These are phyloP conservation scores for Pleurotus tuoliensis DNA, from an alignment of 768 basidiomycete genomes.

Conservation along the genomic window DNA sequence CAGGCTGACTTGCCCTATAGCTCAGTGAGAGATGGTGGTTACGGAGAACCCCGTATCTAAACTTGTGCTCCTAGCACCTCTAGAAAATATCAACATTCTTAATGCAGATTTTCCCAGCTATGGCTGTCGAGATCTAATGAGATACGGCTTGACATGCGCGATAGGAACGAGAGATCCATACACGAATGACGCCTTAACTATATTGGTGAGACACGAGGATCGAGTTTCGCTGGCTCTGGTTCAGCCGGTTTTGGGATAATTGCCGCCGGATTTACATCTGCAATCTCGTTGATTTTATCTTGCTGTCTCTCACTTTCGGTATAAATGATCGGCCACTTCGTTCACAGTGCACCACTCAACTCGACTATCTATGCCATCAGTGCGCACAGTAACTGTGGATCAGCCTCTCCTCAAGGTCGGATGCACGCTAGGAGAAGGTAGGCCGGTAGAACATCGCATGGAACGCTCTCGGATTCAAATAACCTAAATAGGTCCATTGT, in stretches of 20 bases:
- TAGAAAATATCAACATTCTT: slow-evolving; percentile 3
- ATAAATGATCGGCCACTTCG: slow-evolving; percentile 16
- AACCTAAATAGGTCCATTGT: slow-evolving; percentile 49
- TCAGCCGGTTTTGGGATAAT: slow-evolving; percentile 24
- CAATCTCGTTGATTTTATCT: slow-evolving; percentile 14
- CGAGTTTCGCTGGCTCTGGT: slow-evolving; percentile 9
- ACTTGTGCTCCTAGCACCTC: slow-evolving; percentile 25
- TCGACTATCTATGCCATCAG: slow-evolving; percentile 2
- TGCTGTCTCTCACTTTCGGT: slow-evolving; percentile 15
- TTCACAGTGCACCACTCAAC: neutral
- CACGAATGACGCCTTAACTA: slow-evolving; percentile 11
- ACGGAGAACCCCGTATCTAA: slow-evolving; percentile 33
- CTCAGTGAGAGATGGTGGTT: slow-evolving; percentile 38
- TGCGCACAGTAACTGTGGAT: slow-evolving; percentile 31
- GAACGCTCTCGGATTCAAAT: slow-evolving; percentile 17
- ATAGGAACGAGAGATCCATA: slow-evolving; percentile 6
- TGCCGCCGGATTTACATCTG: slow-evolving; percentile 16
- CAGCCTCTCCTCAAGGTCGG: slow-evolving; percentile 47
- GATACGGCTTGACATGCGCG: slow-evolving; percentile 5
- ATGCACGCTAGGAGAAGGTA: slow-evolving; percentile 65
- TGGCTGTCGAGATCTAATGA: neutral
- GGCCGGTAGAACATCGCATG: slow-evolving; percentile 10
- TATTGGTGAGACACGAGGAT: slow-evolving; percentile 8
- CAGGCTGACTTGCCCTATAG: slow-evolving; percentile 22
- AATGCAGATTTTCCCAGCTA: slow-evolving; percentile 17